phyloP scores from a whole-genome alignment of 306 rosid species.

The Adenanthera pavonina region DNA sequence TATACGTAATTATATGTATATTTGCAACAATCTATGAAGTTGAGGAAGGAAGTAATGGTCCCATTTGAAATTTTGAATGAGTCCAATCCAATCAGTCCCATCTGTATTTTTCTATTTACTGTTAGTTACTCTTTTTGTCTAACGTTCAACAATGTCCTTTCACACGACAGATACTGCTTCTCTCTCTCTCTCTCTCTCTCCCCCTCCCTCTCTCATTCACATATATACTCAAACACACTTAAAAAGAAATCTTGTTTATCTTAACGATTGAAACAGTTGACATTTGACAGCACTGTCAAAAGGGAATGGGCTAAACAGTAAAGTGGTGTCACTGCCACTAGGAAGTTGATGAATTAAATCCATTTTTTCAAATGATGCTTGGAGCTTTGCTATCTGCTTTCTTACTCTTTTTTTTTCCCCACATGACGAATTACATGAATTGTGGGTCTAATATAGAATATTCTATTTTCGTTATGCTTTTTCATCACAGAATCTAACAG shows the following conservation, averaged over 20 bases:
- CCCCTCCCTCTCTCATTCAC: not conserved
- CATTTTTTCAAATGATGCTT: not conserved
- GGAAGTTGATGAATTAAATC: not conserved
- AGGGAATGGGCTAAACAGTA: not conserved
- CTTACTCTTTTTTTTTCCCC: no score
- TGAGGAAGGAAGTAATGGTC: not conserved
- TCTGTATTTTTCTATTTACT: slow-evolving; percentile 21
- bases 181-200: not conserved
- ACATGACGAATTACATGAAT: no score
- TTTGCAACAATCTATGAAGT: not conserved
- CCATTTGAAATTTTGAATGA: slow-evolving; percentile 27
- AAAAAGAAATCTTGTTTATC: not conserved
- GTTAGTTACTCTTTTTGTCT: slow-evolving; percentile 29
- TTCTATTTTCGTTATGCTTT: not conserved
- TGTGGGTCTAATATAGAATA: no score
- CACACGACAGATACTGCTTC: not conserved
- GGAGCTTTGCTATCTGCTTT: not conserved
- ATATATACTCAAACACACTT: not conserved
- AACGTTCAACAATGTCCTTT: slow-evolving; percentile 20
- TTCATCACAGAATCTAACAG: not conserved
- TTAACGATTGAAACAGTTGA: not conserved
- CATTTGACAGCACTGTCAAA: not conserved
- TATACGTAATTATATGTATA: not conserved
- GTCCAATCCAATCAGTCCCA: slow-evolving; percentile 40
- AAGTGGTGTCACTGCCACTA: not conserved